Base-by-base conservation (phyloP, 306 rosid genomes). In the Vicia faba region DNA sequence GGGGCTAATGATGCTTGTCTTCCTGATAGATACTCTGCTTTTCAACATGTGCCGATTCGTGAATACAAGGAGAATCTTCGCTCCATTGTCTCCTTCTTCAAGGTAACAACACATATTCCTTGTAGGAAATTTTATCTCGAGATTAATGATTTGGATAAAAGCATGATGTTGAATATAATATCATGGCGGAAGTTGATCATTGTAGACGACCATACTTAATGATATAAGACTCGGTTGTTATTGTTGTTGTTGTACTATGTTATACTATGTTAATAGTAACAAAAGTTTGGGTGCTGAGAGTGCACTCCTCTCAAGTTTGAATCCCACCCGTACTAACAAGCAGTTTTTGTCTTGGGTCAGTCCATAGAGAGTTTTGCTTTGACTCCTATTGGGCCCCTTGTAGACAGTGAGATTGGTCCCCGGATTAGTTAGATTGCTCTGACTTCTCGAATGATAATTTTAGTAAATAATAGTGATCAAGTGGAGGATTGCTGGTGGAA, bases 1-100 rank as follows among this genome's bases (percentile, higher is more conserved):
- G 97, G 97, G 50, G 97, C 97, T 11, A 92, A 92, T 65, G 97
- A 92, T 14, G 97, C 96, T 23, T 73, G 82, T 38, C 90, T 92
- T 74, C 87, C 92, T 0, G 82, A 85, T 62, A 69, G 95, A 64
- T 78, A 50, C 80, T 83, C 85, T 10, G 90, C 71, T n/a, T 87
- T 87, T 74, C 97, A 84, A 20, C 92, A 89, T 75, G 97, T 92
- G 70, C 96, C 95, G 40, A 46, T 82, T 5, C 43, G 55, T 59
- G 97, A 92, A 72, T 92, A 79, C 82, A 81, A 78, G 81, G 84
- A 31, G 9, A 92, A 92, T 48, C 92, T 92, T 68, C 65, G 26
- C 51, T 80, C 84, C 58, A 78, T 85, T 50, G 78, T 87, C 78
- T 84, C 92, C 69, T 84, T 77, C 79, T 70, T 89, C 77, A 87